Percentiles rank a stretch among this genome's conserved stretches.
phyloP scores from a whole-genome alignment of 23 red algal genomes.

The Gracilaria caudata region DNA sequence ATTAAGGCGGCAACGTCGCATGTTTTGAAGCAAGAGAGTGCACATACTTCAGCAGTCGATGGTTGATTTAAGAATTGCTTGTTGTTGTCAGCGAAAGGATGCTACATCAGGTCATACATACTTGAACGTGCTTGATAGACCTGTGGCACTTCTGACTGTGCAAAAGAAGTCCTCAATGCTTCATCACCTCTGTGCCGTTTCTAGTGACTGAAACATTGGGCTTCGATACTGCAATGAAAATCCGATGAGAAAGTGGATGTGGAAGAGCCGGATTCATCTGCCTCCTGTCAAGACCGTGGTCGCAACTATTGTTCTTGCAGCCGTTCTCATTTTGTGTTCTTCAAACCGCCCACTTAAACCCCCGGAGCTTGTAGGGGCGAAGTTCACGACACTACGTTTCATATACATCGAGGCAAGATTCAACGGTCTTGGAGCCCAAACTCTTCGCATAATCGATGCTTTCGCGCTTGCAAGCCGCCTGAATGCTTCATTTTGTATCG shows the following conservation, averaged over 20 bases:
- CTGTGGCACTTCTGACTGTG: no score
- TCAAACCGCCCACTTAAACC: neutral
- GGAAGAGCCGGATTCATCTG: neutral
- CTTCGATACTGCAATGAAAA: neutral
- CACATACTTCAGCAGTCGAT: no score
- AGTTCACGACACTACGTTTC: neutral
- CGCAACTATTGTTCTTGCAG: neutral
- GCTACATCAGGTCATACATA: no score
- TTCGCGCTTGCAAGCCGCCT: conserved; percentile 22
- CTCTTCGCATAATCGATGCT: conserved; percentile 66
- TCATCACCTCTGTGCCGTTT: neutral
- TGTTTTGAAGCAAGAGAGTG: no score
- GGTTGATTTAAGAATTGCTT: no score
- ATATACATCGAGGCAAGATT: conserved; percentile 40
- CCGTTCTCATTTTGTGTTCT: neutral
- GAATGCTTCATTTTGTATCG: conserved; percentile 13
- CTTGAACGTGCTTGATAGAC: no score
- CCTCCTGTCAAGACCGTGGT: neutral
- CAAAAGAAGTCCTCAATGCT: no score
- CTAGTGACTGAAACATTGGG: neutral
- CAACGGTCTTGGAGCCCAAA: conserved; percentile 83
- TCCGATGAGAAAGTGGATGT: neutral
- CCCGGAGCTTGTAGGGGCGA: neutral
- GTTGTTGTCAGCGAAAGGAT: no score
- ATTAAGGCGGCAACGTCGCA: no score